Base-by-base conservation (phyloP, 2,329 filamentous ascomycete genomes). In the Diaporthe vaccinii region DNA sequence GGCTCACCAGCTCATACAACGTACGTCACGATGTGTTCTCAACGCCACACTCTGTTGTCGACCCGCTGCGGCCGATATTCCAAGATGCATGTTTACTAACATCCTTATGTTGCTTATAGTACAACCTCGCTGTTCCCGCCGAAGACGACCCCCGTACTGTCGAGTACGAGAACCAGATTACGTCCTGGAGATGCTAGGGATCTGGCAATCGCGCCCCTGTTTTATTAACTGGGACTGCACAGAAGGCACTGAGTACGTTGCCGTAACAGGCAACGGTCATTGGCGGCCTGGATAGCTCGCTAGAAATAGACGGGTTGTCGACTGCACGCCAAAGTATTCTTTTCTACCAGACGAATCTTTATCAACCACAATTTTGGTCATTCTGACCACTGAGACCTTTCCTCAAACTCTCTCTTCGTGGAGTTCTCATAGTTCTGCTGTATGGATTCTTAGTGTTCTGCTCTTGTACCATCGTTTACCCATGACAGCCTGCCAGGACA, bases 161-260 rank as follows among this genome's bases (percentile, higher is more conserved):
- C 15, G 22, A 28, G n/a, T 69, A 69, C 9, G 49, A 69, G 10
- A 69, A 69, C 49, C 31, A 69, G 10, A 69, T 69, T n/a, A 55
- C 65, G n/a, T 69, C 65, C 6, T 69, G 65, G 65, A 41, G 49
- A 46, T 69, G 65, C 34, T 69, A 69, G 22, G n/a, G 41, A 55
- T 12, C 6, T 12, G n/a, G 14, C 7, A 8, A 3, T 1, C 2
- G 12, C 7, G 22, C 10, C 14, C 9, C 34, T 41, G 8, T 2
- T n/a, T 8, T 8, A 8, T 7, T 22, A 1, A 41, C 17, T 55
- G 25, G 31, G 2, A 12, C 3, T 14, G 4, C n/a, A 3, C 14
- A 53, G n/a, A 20, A 14, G 31, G 10, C 31, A 31, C n/a, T 69
- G n/a, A 15, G 46, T 25, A 1, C 8, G 15, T 17, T 55, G 9